Conservation (phyloP, 2,329 filamentous ascomycete genomes). For the Pleomassaria siparia region DNA sequence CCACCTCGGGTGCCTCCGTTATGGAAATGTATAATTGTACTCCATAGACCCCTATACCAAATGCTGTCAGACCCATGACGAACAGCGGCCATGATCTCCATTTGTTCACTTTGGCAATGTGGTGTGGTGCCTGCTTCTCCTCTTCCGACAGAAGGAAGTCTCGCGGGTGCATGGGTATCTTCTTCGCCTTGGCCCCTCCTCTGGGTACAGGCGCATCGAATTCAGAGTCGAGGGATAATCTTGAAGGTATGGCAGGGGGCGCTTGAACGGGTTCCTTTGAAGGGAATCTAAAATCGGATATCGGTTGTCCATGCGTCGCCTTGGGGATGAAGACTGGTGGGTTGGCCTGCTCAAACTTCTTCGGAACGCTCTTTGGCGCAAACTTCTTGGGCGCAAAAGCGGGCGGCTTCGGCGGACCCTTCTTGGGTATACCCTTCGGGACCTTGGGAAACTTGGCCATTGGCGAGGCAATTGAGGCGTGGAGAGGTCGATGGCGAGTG, state of each 20-base stretch:
- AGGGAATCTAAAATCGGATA: background rate
- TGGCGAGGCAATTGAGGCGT: conserved; percentile 9
- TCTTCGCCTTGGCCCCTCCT: background rate
- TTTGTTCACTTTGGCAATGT: conserved; percentile 29
- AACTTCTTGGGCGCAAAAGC: conserved; percentile 5
- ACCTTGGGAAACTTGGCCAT: conserved; percentile 39
- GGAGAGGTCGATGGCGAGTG: conserved; percentile 4
- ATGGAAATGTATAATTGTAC: conserved; percentile 39
- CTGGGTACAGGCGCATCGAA: background rate
- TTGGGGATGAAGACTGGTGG: background rate
- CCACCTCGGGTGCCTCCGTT: conserved; percentile 23
- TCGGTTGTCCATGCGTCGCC: background rate
- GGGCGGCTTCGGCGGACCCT: conserved; percentile 1
- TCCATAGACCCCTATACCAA: conserved; percentile 45
- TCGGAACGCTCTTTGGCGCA: conserved; percentile 6
- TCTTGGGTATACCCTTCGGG: conserved; percentile 21
- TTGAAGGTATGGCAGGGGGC: background rate
- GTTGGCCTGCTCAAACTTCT: conserved; percentile 1
- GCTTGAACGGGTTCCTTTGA: too few species aligned
- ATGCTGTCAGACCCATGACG: conserved; percentile 37
- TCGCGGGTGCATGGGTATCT: background rate
- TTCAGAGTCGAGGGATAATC: background rate
- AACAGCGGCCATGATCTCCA: conserved; percentile 37
- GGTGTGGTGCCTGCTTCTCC: conserved; percentile 25
- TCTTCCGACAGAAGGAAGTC: conserved; percentile 25